A percentile compares a stretch with the other conserved stretches of the same genome.
Conservation (phyloP, 148 eudicot genomes). For the Rheum nobile region DNA sequence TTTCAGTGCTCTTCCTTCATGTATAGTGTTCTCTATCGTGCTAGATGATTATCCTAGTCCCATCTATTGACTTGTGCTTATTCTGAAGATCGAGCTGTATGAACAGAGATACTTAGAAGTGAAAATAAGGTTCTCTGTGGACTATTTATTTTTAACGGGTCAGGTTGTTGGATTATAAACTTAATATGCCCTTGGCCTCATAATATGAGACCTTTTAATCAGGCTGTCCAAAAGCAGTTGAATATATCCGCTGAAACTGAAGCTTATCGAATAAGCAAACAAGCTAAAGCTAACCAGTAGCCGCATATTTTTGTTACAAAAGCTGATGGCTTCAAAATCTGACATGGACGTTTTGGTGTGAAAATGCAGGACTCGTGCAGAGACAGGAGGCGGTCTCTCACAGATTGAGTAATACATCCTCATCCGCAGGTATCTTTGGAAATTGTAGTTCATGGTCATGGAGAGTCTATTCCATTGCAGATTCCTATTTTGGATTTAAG, state of each 20-base stretch:
- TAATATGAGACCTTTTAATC: background rate
- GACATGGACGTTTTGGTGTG: background rate
- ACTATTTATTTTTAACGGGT: background rate
- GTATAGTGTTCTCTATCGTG: background rate
- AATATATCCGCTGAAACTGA: background rate
- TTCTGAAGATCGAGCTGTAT: background rate
- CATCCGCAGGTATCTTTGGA: background rate
- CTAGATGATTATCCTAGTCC: background rate
- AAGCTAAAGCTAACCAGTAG: background rate
- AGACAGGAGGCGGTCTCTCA: slow-evolving; percentile 56
- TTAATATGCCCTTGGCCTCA: background rate
- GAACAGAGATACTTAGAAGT: background rate
- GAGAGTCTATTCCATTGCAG: background rate
- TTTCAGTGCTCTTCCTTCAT: background rate
- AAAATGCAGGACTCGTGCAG: slow-evolving; percentile 42
- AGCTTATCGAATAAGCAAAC: background rate
- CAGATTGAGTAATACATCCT: slow-evolving; percentile 35
- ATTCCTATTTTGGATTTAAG: background rate
- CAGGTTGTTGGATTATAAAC: background rate
- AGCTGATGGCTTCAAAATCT: background rate
- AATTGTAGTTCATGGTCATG: background rate
- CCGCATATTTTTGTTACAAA: background rate
- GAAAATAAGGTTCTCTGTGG: background rate
- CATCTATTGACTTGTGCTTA: background rate
- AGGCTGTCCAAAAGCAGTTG: background rate